Conservation (phyloP, 768 basidiomycete species). For the Tulasnella sp. region DNA sequence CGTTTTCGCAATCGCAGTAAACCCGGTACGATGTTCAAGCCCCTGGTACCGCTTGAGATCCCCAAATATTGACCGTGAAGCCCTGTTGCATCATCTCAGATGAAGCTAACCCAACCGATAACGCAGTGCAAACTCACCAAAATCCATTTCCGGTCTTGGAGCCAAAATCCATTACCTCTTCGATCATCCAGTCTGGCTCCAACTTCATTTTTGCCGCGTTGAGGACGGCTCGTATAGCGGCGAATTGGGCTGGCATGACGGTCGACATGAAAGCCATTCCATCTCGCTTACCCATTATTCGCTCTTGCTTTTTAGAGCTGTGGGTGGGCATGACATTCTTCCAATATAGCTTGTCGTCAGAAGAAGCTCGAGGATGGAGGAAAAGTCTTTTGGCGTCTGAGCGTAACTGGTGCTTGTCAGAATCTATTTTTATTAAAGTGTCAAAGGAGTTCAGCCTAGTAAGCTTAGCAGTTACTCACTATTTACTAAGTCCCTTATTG, state of each 20-base stretch:
- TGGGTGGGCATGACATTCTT: constrained; percentile 10
- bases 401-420: constrained; percentile 50
- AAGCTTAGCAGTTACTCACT: constrained; percentile 18
- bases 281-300: constrained; percentile 34
- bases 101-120: constrained; percentile 6
- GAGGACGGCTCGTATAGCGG: constrained; percentile 64
- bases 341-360: constrained; percentile 19
- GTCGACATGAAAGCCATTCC: constrained; percentile 77
- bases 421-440: constrained; percentile 32
- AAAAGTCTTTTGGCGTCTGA: constrained; percentile 65
- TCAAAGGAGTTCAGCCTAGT: constrained; percentile 13
- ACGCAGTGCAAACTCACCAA: constrained; percentile 40
- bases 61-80: constrained; percentile 1
- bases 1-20: constrained; percentile 52
- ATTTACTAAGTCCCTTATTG: constrained; percentile 53
- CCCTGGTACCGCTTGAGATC: constrained; percentile 43
- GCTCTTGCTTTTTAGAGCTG: constrained; percentile 9
- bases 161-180: constrained; percentile 71
- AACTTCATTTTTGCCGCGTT: constrained; percentile 51
- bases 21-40: constrained; percentile 64
- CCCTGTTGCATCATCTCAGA: too few species aligned
- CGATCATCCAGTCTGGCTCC: constrained; percentile 45
- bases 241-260: constrained; percentile 75
- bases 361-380: constrained; percentile 26
- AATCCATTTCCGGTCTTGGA: constrained; percentile 69